Percentiles rank a stretch among this genome's conserved stretches.
phyloP scores from a whole-genome alignment of 495 filamentous ascomycete genomes.

The Penicillium longicatenatum region DNA sequence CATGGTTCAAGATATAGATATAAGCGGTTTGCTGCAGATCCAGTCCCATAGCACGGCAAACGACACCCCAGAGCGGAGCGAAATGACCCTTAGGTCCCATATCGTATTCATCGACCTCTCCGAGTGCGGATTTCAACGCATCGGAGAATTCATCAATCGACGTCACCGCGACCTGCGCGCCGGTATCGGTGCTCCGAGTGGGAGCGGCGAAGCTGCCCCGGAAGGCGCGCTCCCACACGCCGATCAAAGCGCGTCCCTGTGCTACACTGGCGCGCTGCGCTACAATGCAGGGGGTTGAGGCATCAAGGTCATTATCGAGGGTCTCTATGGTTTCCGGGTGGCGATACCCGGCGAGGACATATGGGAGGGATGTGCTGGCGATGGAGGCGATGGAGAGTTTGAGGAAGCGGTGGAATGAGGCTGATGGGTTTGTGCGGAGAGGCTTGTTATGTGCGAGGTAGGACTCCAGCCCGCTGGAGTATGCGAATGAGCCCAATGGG shows the following conservation, averaged over 20 bases:
- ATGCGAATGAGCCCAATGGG: slow-evolving; percentile 94
- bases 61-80: slow-evolving; percentile 76
- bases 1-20: slow-evolving; percentile 84
- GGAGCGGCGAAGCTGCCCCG: slow-evolving; percentile 33
- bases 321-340: slow-evolving; percentile 55
- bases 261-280: slow-evolving; percentile 79
- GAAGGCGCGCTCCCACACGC: slow-evolving; percentile 85
- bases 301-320: slow-evolving; percentile 86
- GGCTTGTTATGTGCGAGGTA: slow-evolving; percentile 79
- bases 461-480: slow-evolving; percentile 91
- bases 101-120: slow-evolving; percentile 30
- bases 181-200: background rate
- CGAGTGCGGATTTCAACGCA: slow-evolving; percentile 35
- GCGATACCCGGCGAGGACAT: slow-evolving; percentile 74
- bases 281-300: slow-evolving; percentile 82
- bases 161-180: slow-evolving; percentile 29
- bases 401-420: slow-evolving; percentile 73
- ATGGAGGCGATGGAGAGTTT: slow-evolving; percentile 74
- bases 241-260: slow-evolving; percentile 82
- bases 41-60: slow-evolving; percentile 65
- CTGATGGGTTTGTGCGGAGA: slow-evolving; percentile 34
- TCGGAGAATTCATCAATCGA: slow-evolving; percentile 43
- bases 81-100: slow-evolving; percentile 64
- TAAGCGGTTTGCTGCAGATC: slow-evolving; percentile 69
- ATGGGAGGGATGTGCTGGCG: slow-evolving; percentile 80